phyloP scores from a whole-genome alignment of 2,329 filamentous ascomycete species.

The Exophiala sp. region DNA sequence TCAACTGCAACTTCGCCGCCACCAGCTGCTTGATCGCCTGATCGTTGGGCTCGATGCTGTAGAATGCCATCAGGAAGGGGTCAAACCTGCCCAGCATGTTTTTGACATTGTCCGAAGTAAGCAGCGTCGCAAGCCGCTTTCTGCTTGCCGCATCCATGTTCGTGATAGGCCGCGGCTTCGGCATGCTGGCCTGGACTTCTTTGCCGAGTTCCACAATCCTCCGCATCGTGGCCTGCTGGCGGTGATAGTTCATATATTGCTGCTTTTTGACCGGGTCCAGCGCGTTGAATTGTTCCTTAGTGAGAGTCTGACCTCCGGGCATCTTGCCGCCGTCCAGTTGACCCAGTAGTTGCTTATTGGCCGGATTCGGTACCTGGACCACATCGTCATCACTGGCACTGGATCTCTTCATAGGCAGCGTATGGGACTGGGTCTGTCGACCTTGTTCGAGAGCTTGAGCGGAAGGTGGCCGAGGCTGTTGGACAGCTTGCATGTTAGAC shows the following conservation, averaged over 20 bases:
- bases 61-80: constrained; percentile 37
- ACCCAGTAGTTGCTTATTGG: constrained; percentile 8
- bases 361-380: constrained; percentile 31
- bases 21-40: constrained; percentile 21
- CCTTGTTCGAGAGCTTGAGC: constrained; percentile 14
- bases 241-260: constrained; percentile 31
- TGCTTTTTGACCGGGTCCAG: constrained; percentile 41
- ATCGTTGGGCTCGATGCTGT: constrained; percentile 39
- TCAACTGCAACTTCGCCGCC: constrained; percentile 39
- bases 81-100: constrained; percentile 43
- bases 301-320: constrained; percentile 7
- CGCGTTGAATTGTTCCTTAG: constrained; percentile 29
- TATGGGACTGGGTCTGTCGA: constrained; percentile 11
- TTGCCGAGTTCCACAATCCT: constrained; percentile 38
- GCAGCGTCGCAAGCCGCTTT: constrained; percentile 26
- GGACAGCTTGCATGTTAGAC: constrained; percentile 12
- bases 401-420: constrained; percentile 38
- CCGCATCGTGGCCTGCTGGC: constrained; percentile 34
- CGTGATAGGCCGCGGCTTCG: constrained; percentile 32
- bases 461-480: constrained; percentile 15
- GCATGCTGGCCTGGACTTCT: constrained; percentile 36
- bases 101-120: constrained; percentile 37
- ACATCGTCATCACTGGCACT: constrained; percentile 43
- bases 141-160: constrained; percentile 33
- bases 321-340: constrained; percentile 10